Base-by-base conservation (phyloP, 805 yeast species). In the Cephaloascus fragrans region DNA sequence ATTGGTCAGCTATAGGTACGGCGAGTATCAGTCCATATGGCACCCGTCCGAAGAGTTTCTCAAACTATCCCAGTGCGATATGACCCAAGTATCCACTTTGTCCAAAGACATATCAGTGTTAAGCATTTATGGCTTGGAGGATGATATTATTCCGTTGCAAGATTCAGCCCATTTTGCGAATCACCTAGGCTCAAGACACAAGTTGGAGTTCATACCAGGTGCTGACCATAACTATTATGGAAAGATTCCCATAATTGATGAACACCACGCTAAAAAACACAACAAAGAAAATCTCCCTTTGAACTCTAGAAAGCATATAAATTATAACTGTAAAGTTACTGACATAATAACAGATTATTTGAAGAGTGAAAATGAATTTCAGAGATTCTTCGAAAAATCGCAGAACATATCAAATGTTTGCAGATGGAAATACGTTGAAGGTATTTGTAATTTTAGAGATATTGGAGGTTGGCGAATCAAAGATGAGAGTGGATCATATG, bases 161-260 rank as follows among this genome's bases (percentile, higher is more conserved):
- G 96, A 86, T 47, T 67, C 80, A 5, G 69, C 80, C 1, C 48
- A 47, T 29, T 86, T 64, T 59, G 75, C 83, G 5, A 76, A 81
- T 47, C 46, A 61, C 8, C 71, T 88, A 37, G 69, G 67, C 19
- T 59, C 71, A 4, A 74, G 88, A 17, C 80, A 83, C 47, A 62
- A 67, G 3, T 60, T 87, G 39, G 63, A 65, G 29, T 54, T 85
- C 5, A 61, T 89, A 9, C 73, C 74, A 1, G 66, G 64, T 35
- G 96, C 95, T 0, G 89, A 86, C 53, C 97, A 89, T 57, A 85
- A 83, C 49, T 88, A 71, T 51, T 83, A 71, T 51, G 90, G 93
- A 0, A 44, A 51, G 1, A 50, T 56, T 3, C 59, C 48, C 8
- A 62, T 71, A 35, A 48, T 57, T 15, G 61, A 58, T 17, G 68